Percentiles rank a stretch among this genome's conserved stretches.
These are phyloP conservation scores for Usnea hakonensis DNA, from an alignment of 495 filamentous ascomycete species.

Conservation along the genomic window DNA sequence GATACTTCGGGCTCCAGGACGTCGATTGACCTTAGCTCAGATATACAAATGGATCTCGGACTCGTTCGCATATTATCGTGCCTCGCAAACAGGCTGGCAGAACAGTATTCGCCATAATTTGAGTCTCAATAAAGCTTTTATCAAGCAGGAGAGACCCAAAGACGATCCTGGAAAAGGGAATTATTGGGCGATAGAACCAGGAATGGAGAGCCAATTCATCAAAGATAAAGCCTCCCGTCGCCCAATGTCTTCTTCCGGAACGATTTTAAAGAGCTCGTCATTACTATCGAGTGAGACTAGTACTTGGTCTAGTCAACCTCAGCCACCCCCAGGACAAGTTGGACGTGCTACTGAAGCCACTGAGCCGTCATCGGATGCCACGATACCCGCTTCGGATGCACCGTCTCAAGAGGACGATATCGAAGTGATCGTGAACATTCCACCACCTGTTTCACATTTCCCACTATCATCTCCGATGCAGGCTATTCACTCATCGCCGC, in stretches of 20 bases:
- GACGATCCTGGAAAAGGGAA: slow-evolving; percentile 98
- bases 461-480: slow-evolving; percentile 55
- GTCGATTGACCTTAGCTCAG: slow-evolving; percentile 83
- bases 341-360: slow-evolving; percentile 28
- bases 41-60: slow-evolving; percentile 99
- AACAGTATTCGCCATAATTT: slow-evolving; percentile 98
- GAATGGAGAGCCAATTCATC: slow-evolving; percentile 78
- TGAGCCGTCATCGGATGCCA: slow-evolving; percentile 90
- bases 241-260: slow-evolving; percentile 34
- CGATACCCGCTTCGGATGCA: slow-evolving; percentile 77
- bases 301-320: slow-evolving; percentile 19
- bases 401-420: slow-evolving; percentile 57
- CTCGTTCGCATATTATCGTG: slow-evolving; percentile 79
- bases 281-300: slow-evolving; percentile 20
- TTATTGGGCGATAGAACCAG: slow-evolving; percentile 90
- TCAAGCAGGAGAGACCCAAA: slow-evolving; percentile 92
- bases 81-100: slow-evolving; percentile 84
- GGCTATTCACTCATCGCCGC: slow-evolving; percentile 81
- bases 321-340: neutral
- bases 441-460: slow-evolving; percentile 27
- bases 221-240: slow-evolving; percentile 68
- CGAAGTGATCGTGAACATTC: slow-evolving; percentile 37
- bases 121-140: slow-evolving; percentile 95
- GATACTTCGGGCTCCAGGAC: slow-evolving; percentile 77
- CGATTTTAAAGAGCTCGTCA: slow-evolving; percentile 19